Evolutionary conservation across 129 eudicot species (phyloP), one percentile per base, ranked within the genome.

Genomic region (Flaveria ramosissima): DNA sequence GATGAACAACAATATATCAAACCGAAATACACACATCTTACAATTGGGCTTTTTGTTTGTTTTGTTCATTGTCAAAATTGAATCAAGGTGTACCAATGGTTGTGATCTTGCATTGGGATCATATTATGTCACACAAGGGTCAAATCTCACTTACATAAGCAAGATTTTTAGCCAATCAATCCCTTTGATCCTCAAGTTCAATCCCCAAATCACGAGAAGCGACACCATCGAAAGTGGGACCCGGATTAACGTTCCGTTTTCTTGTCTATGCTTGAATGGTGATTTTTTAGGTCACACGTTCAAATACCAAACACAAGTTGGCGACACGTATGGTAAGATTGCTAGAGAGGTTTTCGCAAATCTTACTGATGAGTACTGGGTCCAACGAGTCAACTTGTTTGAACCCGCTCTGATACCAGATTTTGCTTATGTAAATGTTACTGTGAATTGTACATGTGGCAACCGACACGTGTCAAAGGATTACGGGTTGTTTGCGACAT

Each of bases 71-170:
- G 55, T 78, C 42, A 79, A 27, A 78, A 73, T 50, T 21, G 92
- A 86, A 84, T 87, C 92, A 59, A 86, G 76, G 71, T 93, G 97
- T 77, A 75, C 53, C 50, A 77, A 43, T 6, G 96, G 92, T 14
- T 93, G 98, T 61, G 77, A 85, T 48, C 85, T 93, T 12, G 97
- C 98, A 15, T 23, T 93, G 27, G 98, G 96, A 9, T 93, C 98
- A 4, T 93, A 90, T 75, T 84, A 88, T 61, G 71, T 93, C 1
- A 23, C 71, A 63, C 24, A 50, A 77, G 92, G 91, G 26, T 60
- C 91, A 17, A 94, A 86, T 73, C 90, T 94, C 64, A 82, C 89
- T 56, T 86, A 80, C 88, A 89, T 94, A 6, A 74, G 86, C 89
- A 64, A 48, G 3, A 70, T 87, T 27, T 86, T 91, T 68, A 16